phyloP scores from a whole-genome alignment of 169 alveolate species.

The Babesia bigemina region DNA sequence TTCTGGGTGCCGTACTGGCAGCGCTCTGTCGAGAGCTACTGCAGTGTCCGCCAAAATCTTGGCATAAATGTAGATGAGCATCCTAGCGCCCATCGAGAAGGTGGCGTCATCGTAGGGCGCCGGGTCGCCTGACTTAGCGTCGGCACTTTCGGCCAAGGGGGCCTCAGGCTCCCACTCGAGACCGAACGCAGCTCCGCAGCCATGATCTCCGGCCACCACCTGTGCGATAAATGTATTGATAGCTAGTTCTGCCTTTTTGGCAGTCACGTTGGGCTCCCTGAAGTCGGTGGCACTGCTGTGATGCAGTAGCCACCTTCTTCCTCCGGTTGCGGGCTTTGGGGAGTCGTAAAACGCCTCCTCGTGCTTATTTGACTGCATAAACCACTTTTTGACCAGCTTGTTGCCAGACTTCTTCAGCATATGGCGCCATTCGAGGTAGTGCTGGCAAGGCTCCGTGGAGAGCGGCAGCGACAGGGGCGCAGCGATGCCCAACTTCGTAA shows the following conservation, averaged over 20 bases:
- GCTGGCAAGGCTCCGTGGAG: not conserved
- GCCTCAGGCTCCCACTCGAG: not conserved
- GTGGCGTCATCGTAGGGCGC: not conserved
- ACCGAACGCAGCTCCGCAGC: slow-evolving; percentile 17
- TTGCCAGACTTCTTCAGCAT: not conserved
- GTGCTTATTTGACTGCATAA: not conserved
- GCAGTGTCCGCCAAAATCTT: slow-evolving; percentile 12
- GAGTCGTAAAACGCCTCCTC: not conserved
- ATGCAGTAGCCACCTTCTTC: not conserved
- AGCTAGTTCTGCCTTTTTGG: not conserved
- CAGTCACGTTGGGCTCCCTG: not conserved
- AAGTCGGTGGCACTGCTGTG: not conserved
- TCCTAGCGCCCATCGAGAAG: not conserved
- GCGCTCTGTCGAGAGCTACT: not conserved
- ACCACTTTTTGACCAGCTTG: slow-evolving; percentile 3
- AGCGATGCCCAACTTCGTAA: not conserved
- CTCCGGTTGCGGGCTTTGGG: not conserved
- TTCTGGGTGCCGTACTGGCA: not conserved
- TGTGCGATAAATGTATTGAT: not conserved
- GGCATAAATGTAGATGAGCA: slow-evolving; percentile 12
- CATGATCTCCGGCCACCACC: not conserved
- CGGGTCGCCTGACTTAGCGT: not conserved
- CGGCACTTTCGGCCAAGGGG: not conserved
- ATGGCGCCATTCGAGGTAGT: slow-evolving; percentile 6
- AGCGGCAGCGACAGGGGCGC: not conserved